Base-by-base conservation (phyloP, 2,329 filamentous ascomycete genomes). In the Allantophomopsis cytisporea region DNA sequence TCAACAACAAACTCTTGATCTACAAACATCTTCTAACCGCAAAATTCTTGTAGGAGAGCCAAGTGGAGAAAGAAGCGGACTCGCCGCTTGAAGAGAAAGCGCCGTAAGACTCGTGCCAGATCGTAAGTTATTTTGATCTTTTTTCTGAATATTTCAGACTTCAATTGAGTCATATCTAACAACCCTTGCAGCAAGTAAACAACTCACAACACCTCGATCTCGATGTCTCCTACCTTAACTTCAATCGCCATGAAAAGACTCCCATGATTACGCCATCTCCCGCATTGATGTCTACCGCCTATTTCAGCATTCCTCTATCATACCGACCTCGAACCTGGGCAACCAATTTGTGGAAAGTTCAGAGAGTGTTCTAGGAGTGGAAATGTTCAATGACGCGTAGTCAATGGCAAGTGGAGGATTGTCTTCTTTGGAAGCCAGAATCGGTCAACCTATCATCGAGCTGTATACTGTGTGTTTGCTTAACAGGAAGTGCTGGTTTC, bases 51-150 rank as follows among this genome's bases (percentile, higher is more conserved):
- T n/a, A n/a, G n/a, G n/a, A n/a, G n/a, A n/a, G 88, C 87, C 65
- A 96, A 96, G 78, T 96, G 91, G 91, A 91, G 89, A 78, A 98
- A 98, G 84, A 98, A 98, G 89, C 80, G 91, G 68, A 20, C 18
- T 72, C 79, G 91, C 62, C 82, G 91, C 70, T 86, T 98, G 69
- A 96, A 96, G 83, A 83, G 88, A 66, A 98, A 98, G 88, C 87
- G 91, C 75, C 93, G 91, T 87, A 98, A 98, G 89, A 94, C 91
- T 73, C 80, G 91, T 67, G 91, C 89, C 60, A 74, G 91, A 73
- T 88, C 80, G 91, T 96, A 76, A 77, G 87, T 69, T 5, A 12
- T 28, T 23, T 18, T 4, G 4, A 20, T 20, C 18, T 20, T 20
- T 20, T 20, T 20, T 20, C 7, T 4, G 7, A 7, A 20, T 20